These are phyloP conservation scores for Pestalotiopsis sp. DNA, from an alignment of 2,329 filamentous ascomycete species.

Conservation along the genomic window DNA sequence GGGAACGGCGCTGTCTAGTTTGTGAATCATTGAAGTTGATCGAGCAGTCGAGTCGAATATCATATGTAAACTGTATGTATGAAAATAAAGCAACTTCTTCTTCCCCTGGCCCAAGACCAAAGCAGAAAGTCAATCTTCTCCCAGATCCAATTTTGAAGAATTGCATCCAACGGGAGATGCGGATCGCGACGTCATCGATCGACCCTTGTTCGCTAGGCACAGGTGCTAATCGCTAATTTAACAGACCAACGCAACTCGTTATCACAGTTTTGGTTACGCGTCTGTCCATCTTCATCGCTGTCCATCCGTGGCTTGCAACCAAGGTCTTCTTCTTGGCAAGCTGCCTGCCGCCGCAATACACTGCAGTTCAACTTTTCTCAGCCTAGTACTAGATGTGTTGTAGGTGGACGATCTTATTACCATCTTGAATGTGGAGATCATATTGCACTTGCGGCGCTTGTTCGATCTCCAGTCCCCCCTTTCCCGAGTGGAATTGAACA, in stretches of 20 bases:
- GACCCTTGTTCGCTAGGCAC: neutral
- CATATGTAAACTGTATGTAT: neutral
- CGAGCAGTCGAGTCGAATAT: too few species aligned
- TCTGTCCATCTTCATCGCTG: neutral
- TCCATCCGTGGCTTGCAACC: neutral
- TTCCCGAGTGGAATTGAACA: neutral
- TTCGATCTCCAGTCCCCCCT: neutral
- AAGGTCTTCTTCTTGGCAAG: too few species aligned
- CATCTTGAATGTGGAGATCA: neutral
- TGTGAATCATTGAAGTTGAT: too few species aligned
- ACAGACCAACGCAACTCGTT: neutral
- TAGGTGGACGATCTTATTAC: neutral
- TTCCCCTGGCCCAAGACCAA: neutral
- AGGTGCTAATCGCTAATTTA: constrained; percentile 3
- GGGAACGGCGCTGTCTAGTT: neutral
- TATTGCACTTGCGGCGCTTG: neutral
- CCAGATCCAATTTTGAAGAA: neutral
- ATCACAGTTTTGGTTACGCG: neutral
- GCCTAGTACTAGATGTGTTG: neutral
- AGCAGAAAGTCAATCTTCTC: neutral
- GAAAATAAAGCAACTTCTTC: neutral
- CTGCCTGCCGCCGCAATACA: neutral
- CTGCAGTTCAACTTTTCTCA: neutral
- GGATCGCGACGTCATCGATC: neutral
- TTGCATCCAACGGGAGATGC: neutral